Conservation (phyloP, 2,329 filamentous ascomycete genomes). For the Trichoderma citrinoviride region DNA sequence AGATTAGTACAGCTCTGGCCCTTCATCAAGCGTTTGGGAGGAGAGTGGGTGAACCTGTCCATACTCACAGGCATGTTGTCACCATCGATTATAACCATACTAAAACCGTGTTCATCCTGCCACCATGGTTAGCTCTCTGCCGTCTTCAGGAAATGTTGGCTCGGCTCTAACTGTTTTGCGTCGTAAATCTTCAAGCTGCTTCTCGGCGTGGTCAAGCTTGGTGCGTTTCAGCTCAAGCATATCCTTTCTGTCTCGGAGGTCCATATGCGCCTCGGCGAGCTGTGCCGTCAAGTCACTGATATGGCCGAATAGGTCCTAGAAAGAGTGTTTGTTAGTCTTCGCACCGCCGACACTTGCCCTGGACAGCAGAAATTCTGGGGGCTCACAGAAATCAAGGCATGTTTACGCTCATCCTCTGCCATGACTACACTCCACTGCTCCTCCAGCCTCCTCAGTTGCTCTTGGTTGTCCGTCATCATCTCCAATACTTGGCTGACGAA, state of each 20-base stretch:
- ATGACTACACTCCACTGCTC: conserved; percentile 16
- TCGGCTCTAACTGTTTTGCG: conserved; percentile 7
- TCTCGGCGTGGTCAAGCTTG: conserved; percentile 14
- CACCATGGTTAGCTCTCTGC: not conserved
- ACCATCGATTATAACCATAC: conserved; percentile 39
- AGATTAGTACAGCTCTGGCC: not conserved
- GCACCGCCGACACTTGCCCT: not conserved
- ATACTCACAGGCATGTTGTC: conserved; percentile 38
- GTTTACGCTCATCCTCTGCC: conserved; percentile 20
- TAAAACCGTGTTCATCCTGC: conserved; percentile 30
- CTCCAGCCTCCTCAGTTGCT: conserved; percentile 10
- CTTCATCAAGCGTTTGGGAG: no score
- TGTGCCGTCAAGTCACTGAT: conserved; percentile 12
- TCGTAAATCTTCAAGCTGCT: conserved; percentile 18
- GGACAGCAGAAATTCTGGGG: not conserved
- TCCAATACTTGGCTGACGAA: not conserved
- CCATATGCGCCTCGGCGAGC: conserved; percentile 20
- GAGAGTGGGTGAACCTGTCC: no score
- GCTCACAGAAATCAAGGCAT: conserved; percentile 15
- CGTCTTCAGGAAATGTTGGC: not conserved
- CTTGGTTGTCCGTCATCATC: conserved; percentile 21
- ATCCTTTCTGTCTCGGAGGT: conserved; percentile 22
- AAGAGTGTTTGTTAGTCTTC: not conserved
- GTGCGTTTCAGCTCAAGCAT: conserved; percentile 21
- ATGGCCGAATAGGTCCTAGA: conserved; percentile 16